Base-by-base conservation (phyloP, 192 early-diverging fungal species). In the Coemansia sp. region DNA sequence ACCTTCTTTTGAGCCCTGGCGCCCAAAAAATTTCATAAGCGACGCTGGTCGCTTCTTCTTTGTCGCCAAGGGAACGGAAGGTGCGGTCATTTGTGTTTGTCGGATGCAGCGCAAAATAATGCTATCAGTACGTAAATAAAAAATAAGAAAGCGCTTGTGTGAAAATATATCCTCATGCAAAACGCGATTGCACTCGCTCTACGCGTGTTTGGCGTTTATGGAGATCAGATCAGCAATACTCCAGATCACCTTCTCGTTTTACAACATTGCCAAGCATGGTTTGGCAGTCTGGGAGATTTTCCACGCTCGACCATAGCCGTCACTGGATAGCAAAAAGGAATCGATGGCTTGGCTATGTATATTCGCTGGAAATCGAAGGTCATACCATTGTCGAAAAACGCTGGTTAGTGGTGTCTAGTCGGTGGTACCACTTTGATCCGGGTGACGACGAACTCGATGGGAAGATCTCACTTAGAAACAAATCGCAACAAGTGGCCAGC, bases 11-110 rank as follows among this genome's bases (percentile, higher is more conserved):
- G 63, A 36, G 41, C 44, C 39, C 7, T 39, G 59, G 58, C 67
- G 69, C 5, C 76, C 76, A 53, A 77, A 77, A 19, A 77, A 77
- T 12, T 41, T 38, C 67, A 77, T 69, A 13, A 77, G 58, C 13
- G 76, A 77, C 8, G 76, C 62, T 36, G 76, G 40, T 59, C 65
- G 65, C 50, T 72, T 77, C 70, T 67, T 72, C 41, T 68, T 70
- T 15, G 46, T 27, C 1, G 42, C 29, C 36, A 36, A 15, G 3
- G 62, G 58, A 22, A 41, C 36, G 13, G 48, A 59, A 5, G 45
- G n/a, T 19, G n/a, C 17, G 4, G 46, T 61, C 59, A 62, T 67
- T 12, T 44, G 42, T 44, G 42, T 44, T 13, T 5, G 42, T 19
- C 42, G 17, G 17, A 44, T 44, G 42, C 15, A 44, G 4, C 2